These are phyloP conservation scores for Acrodontium crateriforme DNA, from an alignment of 2,329 filamentous ascomycete genomes.

Conservation along the genomic window DNA sequence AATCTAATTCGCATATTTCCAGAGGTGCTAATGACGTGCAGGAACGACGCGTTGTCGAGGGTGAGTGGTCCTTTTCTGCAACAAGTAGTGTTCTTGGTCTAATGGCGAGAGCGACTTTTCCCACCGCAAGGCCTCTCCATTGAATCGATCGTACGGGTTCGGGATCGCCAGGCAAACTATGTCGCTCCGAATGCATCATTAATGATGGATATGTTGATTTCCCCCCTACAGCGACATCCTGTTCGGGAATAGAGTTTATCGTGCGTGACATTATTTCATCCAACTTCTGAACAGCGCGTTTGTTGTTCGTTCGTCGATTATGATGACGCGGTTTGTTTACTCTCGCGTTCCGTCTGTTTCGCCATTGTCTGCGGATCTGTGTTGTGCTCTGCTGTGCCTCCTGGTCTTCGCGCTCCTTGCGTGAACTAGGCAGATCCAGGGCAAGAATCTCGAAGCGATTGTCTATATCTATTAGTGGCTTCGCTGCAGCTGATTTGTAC, in stretches of 20 bases:
- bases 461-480: constrained; percentile 4
- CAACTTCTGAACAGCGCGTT: constrained; percentile 15
- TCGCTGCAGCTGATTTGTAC: constrained; percentile 1
- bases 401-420: too few species aligned
- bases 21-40: neutral
- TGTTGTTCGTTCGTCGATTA: constrained; percentile 12
- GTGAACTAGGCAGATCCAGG: constrained; percentile 3
- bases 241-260: constrained; percentile 8
- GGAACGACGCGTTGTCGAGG: too few species aligned
- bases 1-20: too few species aligned
- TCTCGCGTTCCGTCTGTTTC: constrained; percentile 16
- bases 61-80: neutral
- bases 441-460: constrained; percentile 18
- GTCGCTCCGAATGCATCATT: neutral
- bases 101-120: neutral
- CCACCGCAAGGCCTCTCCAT: too few species aligned
- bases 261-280: constrained; percentile 18
- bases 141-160: neutral
- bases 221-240: too few species aligned
- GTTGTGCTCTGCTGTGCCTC: constrained; percentile 4
- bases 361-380: constrained; percentile 11
- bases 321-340: constrained; percentile 20
- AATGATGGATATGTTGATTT: too few species aligned
- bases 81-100: too few species aligned
- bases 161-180: neutral